Percentiles rank a stretch among this genome's conserved stretches.
Evolutionary conservation across 768 basidiomycete genomes (phyloP).

Genomic region (Amylocystis lapponica): DNA sequence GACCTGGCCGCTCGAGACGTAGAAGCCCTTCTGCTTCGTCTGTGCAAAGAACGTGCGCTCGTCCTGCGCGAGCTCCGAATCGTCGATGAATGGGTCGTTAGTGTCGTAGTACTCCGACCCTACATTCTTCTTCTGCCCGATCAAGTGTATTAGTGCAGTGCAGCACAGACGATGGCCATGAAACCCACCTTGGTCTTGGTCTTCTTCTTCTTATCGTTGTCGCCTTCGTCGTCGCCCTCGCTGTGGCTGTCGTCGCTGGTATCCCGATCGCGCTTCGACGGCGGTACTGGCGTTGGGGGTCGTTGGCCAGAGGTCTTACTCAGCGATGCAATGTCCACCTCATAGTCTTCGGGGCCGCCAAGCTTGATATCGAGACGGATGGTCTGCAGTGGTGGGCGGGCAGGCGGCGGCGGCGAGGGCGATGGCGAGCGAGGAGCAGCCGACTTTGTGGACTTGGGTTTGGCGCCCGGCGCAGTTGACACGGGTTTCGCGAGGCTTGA

Average conservation of each 20-base stretch:
- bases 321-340: conserved; percentile 55
- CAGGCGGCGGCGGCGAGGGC: conserved; percentile 47
- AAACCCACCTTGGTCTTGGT: conserved; percentile 20
- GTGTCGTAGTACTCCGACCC: conserved; percentile 84
- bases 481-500: conserved; percentile 24
- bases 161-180: background rate
- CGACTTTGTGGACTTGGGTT: conserved; percentile 48
- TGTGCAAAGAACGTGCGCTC: conserved; percentile 87
- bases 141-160: background rate
- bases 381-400: conserved; percentile 49
- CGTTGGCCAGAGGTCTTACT: conserved; percentile 65
- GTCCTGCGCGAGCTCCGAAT: conserved; percentile 88
- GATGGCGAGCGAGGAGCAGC: conserved; percentile 45
- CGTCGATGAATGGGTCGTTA: conserved; percentile 94
- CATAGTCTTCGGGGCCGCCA: conserved; percentile 71
- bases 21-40: conserved; percentile 91
- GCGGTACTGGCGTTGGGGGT: conserved; percentile 46
- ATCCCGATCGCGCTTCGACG: conserved; percentile 32
- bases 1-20: conserved; percentile 84
- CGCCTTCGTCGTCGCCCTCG: conserved; percentile 35
- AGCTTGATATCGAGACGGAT: conserved; percentile 64
- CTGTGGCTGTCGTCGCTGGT: conserved; percentile 52
- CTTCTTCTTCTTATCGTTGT: conserved; percentile 33
- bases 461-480: conserved; percentile 23
- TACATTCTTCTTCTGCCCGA: conserved; percentile 40